These are phyloP conservation scores for Dipodascus albidus DNA, from an alignment of 805 yeast genomes.

Conservation along the genomic window DNA sequence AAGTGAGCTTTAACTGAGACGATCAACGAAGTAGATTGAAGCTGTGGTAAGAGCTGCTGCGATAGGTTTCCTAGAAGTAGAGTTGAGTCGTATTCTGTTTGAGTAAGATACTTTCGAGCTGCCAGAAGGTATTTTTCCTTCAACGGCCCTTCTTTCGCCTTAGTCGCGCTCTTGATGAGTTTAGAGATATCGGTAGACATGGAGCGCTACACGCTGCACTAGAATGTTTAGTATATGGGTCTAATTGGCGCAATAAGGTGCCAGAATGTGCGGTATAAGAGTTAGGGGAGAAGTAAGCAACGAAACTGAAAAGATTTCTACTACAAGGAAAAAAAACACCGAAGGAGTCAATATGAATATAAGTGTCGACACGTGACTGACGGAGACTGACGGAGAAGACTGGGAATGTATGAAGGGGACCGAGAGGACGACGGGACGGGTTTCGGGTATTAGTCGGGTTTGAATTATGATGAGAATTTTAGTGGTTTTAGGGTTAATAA, in stretches of 20 bases:
- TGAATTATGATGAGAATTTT: too few species aligned
- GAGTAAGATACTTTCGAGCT: slow-evolving; percentile 5
- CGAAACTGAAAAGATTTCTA: neutral
- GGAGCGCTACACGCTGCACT: too few species aligned
- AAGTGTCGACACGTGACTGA: neutral
- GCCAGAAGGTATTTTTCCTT: slow-evolving; percentile 8
- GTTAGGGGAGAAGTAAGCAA: neutral
- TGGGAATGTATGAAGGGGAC: too few species aligned
- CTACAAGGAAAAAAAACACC: neutral
- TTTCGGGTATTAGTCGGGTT: too few species aligned
- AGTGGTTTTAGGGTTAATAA: too few species aligned
- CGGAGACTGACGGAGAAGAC: too few species aligned
- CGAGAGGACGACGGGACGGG: too few species aligned
- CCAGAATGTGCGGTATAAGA: neutral
- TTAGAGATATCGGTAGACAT: neutral
- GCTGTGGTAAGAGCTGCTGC: slow-evolving; percentile 6
- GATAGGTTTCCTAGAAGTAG: slow-evolving; percentile 6
- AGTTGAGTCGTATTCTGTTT: slow-evolving; percentile 3
- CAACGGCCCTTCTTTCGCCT: slow-evolving; percentile 4
- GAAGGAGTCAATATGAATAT: neutral
- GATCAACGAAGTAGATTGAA: slow-evolving; percentile 1
- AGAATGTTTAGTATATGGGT: too few species aligned
- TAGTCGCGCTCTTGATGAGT: slow-evolving; percentile 8
- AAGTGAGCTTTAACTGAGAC: slow-evolving; percentile 12
- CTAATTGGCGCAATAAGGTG: too few species aligned